These are phyloP conservation scores for Penicillium oxalicum DNA, from an alignment of 2,329 filamentous ascomycete species.

Conservation along the genomic window DNA sequence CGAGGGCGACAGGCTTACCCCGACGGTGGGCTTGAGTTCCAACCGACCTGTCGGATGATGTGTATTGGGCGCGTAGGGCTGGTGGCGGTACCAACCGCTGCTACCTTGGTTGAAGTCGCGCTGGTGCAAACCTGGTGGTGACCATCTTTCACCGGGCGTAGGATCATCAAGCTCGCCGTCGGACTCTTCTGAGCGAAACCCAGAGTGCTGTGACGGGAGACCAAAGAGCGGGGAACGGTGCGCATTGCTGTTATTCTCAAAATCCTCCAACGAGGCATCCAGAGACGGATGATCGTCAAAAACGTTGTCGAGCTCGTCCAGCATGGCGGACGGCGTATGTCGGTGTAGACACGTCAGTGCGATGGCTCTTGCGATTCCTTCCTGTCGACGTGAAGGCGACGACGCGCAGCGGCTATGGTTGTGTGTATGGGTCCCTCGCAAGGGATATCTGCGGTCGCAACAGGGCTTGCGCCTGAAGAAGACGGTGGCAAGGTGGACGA, in stretches of 20 bases:
- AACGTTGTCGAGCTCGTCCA: constrained; percentile 44
- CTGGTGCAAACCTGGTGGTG: constrained; percentile 57
- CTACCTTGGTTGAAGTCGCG: constrained; percentile 48
- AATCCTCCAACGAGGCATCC: constrained; percentile 57
- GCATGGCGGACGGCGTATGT: constrained; percentile 37
- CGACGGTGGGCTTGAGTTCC: constrained; percentile 37
- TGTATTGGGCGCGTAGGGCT: constrained; percentile 43
- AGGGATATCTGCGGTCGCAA: constrained; percentile 4
- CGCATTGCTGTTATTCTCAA: constrained; percentile 48
- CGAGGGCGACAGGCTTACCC: constrained; percentile 40
- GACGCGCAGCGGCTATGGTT: constrained; percentile 11
- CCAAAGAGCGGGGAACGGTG: constrained; percentile 49
- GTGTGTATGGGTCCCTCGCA: background rate
- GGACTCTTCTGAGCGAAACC: constrained; percentile 53
- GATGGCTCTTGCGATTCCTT: constrained; percentile 6
- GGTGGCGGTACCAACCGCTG: constrained; percentile 51
- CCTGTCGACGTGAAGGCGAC: constrained; percentile 14
- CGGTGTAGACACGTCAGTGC: constrained; percentile 20
- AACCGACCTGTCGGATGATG: constrained; percentile 27
- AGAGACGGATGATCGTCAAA: constrained; percentile 57
- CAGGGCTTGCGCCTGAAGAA: constrained; percentile 1
- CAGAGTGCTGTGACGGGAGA: constrained; percentile 56
- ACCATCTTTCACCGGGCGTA: constrained; percentile 50
- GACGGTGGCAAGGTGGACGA: background rate
- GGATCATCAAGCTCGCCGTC: constrained; percentile 38